These are phyloP conservation scores for Fistulifera solaris DNA, from an alignment of 108 stramenopile genomes.

Conservation along the genomic window DNA sequence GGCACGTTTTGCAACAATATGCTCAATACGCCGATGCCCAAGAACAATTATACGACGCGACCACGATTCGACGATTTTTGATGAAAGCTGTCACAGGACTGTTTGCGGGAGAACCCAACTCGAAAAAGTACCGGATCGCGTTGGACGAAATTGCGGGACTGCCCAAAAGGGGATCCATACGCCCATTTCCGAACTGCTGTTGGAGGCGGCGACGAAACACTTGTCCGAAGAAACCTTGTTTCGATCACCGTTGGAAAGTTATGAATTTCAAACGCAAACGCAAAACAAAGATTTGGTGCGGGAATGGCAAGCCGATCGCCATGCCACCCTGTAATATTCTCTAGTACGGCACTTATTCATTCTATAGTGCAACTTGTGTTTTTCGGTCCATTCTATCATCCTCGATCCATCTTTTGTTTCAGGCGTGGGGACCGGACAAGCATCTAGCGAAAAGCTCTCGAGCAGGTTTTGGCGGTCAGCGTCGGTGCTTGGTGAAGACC, in stretches of 20 bases:
- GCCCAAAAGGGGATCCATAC: slow-evolving; percentile 35
- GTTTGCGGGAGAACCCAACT: slow-evolving; percentile 78
- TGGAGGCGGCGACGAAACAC: slow-evolving; percentile 54
- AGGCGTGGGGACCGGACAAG: too few relatives aligned
- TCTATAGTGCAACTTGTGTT: too few relatives aligned
- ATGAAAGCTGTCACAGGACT: slow-evolving; percentile 64
- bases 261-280: slow-evolving; percentile 36
- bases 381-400: too few relatives aligned
- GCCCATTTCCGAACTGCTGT: slow-evolving; percentile 67
- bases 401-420: too few relatives aligned
- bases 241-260: slow-evolving; percentile 65
- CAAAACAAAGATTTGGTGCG: slow-evolving; percentile 16
- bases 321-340: background rate
- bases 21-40: slow-evolving; percentile 69
- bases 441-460: too few relatives aligned
- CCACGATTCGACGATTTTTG: slow-evolving; percentile 59
- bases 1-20: slow-evolving; percentile 60
- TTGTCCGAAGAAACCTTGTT: slow-evolving; percentile 68
- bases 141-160: slow-evolving; percentile 64
- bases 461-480: too few relatives aligned
- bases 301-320: slow-evolving; percentile 43
- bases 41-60: slow-evolving; percentile 41
- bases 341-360: too few relatives aligned
- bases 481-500: too few relatives aligned
- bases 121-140: slow-evolving; percentile 73